Evolutionary conservation across 306 rosid genomes (phyloP).

Genomic region (Morella rubra): DNA sequence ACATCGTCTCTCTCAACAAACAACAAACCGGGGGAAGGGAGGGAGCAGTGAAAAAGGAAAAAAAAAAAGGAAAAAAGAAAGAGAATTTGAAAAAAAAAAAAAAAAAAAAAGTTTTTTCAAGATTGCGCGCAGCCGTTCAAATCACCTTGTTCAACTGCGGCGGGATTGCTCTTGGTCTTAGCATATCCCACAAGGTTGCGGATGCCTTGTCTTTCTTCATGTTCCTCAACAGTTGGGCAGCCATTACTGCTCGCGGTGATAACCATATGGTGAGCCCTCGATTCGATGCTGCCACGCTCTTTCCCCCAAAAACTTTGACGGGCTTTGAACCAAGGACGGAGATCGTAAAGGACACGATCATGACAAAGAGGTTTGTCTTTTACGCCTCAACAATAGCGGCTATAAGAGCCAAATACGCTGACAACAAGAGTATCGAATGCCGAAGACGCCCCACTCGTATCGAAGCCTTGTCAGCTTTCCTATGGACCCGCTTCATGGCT

Average conservation of each 20-base stretch:
- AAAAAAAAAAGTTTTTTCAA: too few species aligned
- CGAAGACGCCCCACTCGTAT: neutral
- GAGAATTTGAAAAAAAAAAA: too few species aligned
- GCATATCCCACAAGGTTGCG: constrained; percentile 31
- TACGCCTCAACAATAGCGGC: constrained; percentile 19
- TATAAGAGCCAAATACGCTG: constrained; percentile 1
- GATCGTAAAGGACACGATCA: constrained; percentile 19
- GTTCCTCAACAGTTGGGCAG: constrained; percentile 32
- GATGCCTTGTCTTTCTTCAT: constrained; percentile 9
- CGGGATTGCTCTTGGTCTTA: constrained; percentile 27
- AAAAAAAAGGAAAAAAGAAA: too few species aligned
- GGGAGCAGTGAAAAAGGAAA: too few species aligned
- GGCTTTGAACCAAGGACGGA: constrained; percentile 20
- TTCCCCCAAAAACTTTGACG: constrained; percentile 15
- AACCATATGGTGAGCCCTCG: neutral
- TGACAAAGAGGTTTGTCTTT: constrained; percentile 27
- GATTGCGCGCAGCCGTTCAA: constrained; percentile 18
- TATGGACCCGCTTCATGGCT: constrained; percentile 22
- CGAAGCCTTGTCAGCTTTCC: constrained; percentile 15
- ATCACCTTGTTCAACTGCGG: constrained; percentile 31
- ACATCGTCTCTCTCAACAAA: too few species aligned
- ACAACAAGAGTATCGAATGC: neutral
- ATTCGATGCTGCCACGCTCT: constrained; percentile 18
- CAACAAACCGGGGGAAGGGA: too few species aligned
- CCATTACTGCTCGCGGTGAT: constrained; percentile 10